Base-by-base conservation (phyloP, 2,329 filamentous ascomycete genomes). In the Clonostachys chloroleuca region DNA sequence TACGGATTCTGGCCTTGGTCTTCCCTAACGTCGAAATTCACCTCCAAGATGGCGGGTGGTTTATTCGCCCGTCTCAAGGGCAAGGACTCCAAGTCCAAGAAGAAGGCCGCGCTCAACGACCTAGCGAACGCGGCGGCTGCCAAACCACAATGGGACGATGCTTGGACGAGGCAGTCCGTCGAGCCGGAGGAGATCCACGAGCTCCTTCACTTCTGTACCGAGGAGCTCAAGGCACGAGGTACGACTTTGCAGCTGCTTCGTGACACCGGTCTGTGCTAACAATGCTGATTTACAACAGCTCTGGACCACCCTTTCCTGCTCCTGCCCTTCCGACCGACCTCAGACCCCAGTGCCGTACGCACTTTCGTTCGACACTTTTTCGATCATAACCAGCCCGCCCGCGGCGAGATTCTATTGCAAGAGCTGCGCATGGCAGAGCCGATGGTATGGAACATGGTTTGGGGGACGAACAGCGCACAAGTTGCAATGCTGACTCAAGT, bases 141-240 rank as follows among this genome's bases (percentile, higher is more conserved):
- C 51, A 90, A 91, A 69, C 88, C 87, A 47, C 80, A 79, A 66
- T 96, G 90, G 87, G 87, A 89, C 51, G 88, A 96, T 65, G 87
- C 90, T 53, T 99, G 91, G 82, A 78, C 83, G 52, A 86, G 92
- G 60, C 88, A 80, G 47, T 81, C 84, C 42, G 85, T 99, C 54
- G 86, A 89, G 46, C 87, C 92, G 6, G 90, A 96, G 55, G 94
- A 99, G 70, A 84, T 99, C 43, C 86, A 92, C 59, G 91, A 96
- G 62, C 73, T 99, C 52, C 75, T 97, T 45, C 81, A 84, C 62
- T 83, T 84, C 55, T 96, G 91, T 71, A 95, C 92, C 12, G 78
- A 84, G 47, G 94, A 99, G 72, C 81, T 99, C 66, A 99, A 97
- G 73, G 86, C 87, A 51, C 82, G 92, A 88, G 92, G 92, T 96